Conservation (phyloP, 441 rosid genomes). For the Kokia cookei region DNA sequence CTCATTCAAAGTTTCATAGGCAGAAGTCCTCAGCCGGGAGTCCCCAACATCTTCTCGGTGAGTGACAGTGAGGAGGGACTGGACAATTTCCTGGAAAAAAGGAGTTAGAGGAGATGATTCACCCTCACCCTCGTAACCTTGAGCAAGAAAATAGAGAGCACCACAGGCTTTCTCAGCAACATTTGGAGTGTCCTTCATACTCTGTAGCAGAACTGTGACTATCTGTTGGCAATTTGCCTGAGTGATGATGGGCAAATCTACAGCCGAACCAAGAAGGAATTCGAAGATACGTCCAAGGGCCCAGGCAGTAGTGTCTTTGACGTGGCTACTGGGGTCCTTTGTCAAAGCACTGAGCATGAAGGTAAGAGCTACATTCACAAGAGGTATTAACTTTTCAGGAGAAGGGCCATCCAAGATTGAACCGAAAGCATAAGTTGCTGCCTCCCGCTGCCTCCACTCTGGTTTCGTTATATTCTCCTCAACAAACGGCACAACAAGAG, state of each 20-base stretch:
- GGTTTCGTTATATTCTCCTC: constrained; percentile 66
- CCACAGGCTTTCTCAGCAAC: constrained; percentile 53
- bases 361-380: constrained; percentile 55
- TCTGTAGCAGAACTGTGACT: constrained; percentile 54
- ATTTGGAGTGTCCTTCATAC: constrained; percentile 63
- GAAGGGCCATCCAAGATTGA: constrained; percentile 78
- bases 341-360: constrained; percentile 56
- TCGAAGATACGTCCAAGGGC: constrained; percentile 74
- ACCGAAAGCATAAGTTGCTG: constrained; percentile 60
- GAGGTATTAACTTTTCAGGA: constrained; percentile 47
- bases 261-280: constrained; percentile 57
- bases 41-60: constrained; percentile 72
- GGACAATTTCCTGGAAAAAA: constrained; percentile 58
- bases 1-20: constrained; percentile 68
- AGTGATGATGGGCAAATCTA: constrained; percentile 50
- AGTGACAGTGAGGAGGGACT: constrained; percentile 53
- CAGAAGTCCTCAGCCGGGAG: constrained; percentile 62
- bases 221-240: constrained; percentile 66
- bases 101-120: constrained; percentile 46
- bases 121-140: constrained; percentile 56
- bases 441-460: constrained; percentile 73
- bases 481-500: constrained; percentile 71
- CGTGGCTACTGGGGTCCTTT: constrained; percentile 41
- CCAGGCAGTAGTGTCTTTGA: constrained; percentile 54
- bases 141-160: constrained; percentile 47